Evolutionary conservation across 2,329 filamentous ascomycete species (phyloP), one percentile per base, ranked within the genome.

Genomic region (Blastomyces silverae): DNA sequence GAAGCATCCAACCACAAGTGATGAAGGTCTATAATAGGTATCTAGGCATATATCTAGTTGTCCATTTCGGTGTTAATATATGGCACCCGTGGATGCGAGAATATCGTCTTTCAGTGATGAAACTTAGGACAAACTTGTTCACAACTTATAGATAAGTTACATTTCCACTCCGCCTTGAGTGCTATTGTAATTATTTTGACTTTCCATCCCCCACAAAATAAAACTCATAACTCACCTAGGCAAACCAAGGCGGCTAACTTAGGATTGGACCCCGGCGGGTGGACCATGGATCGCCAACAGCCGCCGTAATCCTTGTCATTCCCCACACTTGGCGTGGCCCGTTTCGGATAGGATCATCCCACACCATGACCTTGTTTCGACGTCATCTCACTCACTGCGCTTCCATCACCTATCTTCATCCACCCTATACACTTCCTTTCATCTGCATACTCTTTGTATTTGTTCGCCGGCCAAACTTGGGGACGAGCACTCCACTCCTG

Each of bases 321-420:
- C 15, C 55, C 55, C 55, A 13, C 34, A 1, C 56, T 59, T 59
- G 56, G 56, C 37, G n/a, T 25, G 34, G 37, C 37, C 37, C 11
- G 56, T 39, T 59, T 37, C 31, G 56, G 56, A 59, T 59, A 42
- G n/a, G 56, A 59, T 59, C 56, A 44, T 20, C 50, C 31, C 46
- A 39, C 61, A 17, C 2, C 28, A 20, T 11, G 17, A 52, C 25
- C 60, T 65, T 66, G 46, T 66, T 63, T 63, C 59, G 63, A 66
- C 63, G 59, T 66, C 65, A 66, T n/a, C 55, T 55, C 62, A 52
- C 61, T 13, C 25, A n/a, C 22, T 28, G 37, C 44, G 34, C 55
- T 37, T 59, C 17, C 11, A 15, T 28, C 17, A 52, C 39, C n/a
- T 28, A 1, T 53, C 44, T 65, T 50, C 44, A 31, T 55, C 15